Evolutionary conservation across 176 grass and related monocot genomes (phyloP).

Genomic region (Triticum turgidum): DNA sequence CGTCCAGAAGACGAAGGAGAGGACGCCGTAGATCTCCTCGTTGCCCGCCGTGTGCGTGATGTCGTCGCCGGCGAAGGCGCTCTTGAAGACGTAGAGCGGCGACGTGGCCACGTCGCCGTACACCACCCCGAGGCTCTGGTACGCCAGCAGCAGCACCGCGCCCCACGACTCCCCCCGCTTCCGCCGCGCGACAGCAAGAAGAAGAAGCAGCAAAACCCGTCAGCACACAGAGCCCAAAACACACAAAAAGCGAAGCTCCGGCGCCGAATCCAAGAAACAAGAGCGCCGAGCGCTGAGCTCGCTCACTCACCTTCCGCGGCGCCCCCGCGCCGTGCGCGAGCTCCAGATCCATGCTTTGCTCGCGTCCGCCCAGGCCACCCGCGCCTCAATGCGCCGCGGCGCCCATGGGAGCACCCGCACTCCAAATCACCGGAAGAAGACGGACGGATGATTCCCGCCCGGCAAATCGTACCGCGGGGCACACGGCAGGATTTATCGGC

Average conservation of each 20-base stretch:
- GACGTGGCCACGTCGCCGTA: constrained; percentile 97
- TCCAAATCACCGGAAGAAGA: constrained; percentile 23
- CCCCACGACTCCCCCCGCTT: constrained; percentile 68
- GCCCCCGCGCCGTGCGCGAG: constrained; percentile 16
- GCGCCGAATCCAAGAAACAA: not conserved
- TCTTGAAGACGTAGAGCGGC: constrained; percentile 95
- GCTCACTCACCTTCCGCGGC: constrained; percentile 46
- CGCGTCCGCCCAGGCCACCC: no score
- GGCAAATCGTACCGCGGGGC: constrained; percentile 22
- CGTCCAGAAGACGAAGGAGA: constrained; percentile 99
- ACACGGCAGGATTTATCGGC: constrained; percentile 28
- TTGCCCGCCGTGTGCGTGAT: constrained; percentile 87
- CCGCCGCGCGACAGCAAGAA: not conserved
- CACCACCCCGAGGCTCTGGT: constrained; percentile 94
- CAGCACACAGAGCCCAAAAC: not conserved
- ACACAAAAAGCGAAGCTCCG: not conserved
- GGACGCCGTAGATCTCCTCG: constrained; percentile 98
- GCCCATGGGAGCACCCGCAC: not conserved
- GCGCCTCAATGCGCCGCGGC: constrained; percentile 38
- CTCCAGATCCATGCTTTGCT: constrained; percentile 68
- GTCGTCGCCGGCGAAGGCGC: constrained; percentile 79
- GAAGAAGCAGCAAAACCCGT: not conserved
- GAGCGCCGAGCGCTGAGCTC: not conserved
- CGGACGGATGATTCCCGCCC: constrained; percentile 11
- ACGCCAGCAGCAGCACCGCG: constrained; percentile 70